These are phyloP conservation scores for Jimgerdemannia flammicorona DNA, from an alignment of 192 early-diverging fungal genomes.

Conservation along the genomic window DNA sequence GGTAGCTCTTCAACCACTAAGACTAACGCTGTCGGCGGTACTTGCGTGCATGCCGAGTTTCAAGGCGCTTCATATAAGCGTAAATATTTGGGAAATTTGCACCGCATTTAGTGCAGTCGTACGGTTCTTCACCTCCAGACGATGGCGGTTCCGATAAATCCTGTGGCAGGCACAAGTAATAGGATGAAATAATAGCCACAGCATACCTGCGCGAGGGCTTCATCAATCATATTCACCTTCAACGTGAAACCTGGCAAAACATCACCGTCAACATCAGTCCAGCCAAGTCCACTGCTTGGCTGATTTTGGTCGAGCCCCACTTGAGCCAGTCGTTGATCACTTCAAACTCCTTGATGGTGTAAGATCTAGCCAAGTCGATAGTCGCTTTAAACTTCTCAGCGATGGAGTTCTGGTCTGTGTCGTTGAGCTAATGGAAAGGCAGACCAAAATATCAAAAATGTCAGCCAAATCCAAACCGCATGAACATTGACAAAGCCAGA, in stretches of 20 bases:
- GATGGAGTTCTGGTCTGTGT: background rate
- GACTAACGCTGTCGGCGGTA: too few relatives aligned
- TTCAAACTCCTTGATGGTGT: background rate
- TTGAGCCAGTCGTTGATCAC: too few relatives aligned
- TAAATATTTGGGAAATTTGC: background rate
- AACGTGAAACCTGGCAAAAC: slow-evolving; percentile 17
- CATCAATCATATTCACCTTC: slow-evolving; percentile 8
- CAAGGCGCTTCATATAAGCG: background rate
- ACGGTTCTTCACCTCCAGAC: background rate
- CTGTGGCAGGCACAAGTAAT: background rate
- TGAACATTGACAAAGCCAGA: too few relatives aligned
- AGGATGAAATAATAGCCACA: slow-evolving; percentile 9
- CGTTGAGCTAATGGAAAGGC: too few relatives aligned
- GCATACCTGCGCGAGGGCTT: slow-evolving; percentile 6
- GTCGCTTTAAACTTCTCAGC: background rate
- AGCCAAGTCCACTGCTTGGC: too few relatives aligned
- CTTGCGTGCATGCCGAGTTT: background rate
- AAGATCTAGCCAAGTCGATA: background rate
- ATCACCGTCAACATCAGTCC: slow-evolving; percentile 12
- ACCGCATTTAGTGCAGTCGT: background rate
- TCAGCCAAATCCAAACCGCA: too few relatives aligned
- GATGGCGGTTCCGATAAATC: background rate
- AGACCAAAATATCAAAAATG: too few relatives aligned
- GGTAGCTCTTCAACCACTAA: too few relatives aligned
- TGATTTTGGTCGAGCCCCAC: too few relatives aligned